Evolutionary conservation across 805 yeast genomes (phyloP).

Genomic region (Kazachstania africana): DNA sequence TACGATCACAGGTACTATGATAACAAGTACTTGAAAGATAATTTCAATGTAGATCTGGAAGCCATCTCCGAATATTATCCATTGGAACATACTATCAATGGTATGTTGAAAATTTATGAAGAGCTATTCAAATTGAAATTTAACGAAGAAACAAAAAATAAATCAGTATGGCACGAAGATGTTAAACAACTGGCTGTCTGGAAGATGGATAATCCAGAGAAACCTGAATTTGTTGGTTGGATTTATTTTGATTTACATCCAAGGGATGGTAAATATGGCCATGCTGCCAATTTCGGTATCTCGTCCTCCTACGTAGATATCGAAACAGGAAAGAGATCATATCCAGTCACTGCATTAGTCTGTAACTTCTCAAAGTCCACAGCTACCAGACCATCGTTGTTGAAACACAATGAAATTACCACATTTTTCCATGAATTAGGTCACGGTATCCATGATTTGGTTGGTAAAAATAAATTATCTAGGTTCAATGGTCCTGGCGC

Average conservation of each 20-base stretch:
- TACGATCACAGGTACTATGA: slow-evolving; percentile 71
- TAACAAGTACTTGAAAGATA: slow-evolving; percentile 51
- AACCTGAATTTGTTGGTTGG: slow-evolving; percentile 62
- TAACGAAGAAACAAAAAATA: slow-evolving; percentile 34
- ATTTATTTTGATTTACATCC: slow-evolving; percentile 75
- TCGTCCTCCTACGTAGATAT: slow-evolving; percentile 45
- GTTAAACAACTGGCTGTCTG: slow-evolving; percentile 66
- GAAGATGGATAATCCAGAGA: slow-evolving; percentile 37
- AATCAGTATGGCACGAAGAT: slow-evolving; percentile 65
- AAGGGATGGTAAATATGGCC: slow-evolving; percentile 77
- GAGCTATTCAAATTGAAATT: slow-evolving; percentile 58
- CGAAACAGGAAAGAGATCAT: slow-evolving; percentile 37
- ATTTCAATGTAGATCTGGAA: slow-evolving; percentile 60
- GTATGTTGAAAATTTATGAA: slow-evolving; percentile 66
- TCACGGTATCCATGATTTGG: slow-evolving; percentile 73
- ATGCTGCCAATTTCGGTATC: slow-evolving; percentile 74
- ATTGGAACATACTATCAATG: slow-evolving; percentile 48
- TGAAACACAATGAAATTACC: slow-evolving; percentile 67
- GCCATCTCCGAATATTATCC: slow-evolving; percentile 74
- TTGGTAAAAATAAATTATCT: slow-evolving; percentile 53
- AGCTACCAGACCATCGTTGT: slow-evolving; percentile 54
- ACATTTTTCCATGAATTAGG: slow-evolving; percentile 87
- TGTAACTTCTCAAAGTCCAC: slow-evolving; percentile 78
- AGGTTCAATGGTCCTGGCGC: slow-evolving; percentile 63
- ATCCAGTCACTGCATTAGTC: slow-evolving; percentile 68